Percentiles rank a stretch among this genome's conserved stretches.
phyloP scores from a whole-genome alignment of 2,329 filamentous ascomycete genomes.

The Diaporthe australafricana region DNA sequence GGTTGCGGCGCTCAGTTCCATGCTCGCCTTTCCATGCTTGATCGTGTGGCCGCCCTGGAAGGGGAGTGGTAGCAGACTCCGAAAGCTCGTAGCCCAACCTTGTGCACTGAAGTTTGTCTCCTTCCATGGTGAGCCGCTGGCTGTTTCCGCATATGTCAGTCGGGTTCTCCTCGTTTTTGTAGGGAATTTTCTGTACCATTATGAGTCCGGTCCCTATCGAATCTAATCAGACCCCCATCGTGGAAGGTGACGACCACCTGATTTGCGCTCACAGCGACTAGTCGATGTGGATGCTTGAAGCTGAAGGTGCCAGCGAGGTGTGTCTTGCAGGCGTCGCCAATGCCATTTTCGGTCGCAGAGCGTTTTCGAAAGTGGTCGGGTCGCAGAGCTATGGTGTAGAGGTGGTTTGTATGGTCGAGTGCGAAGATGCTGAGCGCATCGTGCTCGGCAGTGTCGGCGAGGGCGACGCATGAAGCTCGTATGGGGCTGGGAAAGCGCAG shows the following conservation, averaged over 20 bases:
- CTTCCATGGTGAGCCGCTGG: constrained; percentile 66
- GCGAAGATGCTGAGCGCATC: constrained; percentile 84
- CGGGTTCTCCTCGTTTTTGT: background rate
- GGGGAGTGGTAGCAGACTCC: constrained; percentile 74
- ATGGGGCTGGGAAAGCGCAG: constrained; percentile 82
- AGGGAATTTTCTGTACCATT: constrained; percentile 53
- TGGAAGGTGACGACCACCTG: constrained; percentile 85
- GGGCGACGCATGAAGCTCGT: constrained; percentile 80
- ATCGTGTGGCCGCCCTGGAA: constrained; percentile 75
- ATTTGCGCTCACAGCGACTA: constrained; percentile 79
- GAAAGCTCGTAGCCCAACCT: constrained; percentile 76
- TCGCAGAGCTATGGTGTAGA: constrained; percentile 86
- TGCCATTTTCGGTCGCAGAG: constrained; percentile 76
- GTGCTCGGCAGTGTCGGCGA: constrained; percentile 83
- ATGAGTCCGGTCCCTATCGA: constrained; percentile 69
- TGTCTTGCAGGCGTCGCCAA: constrained; percentile 82
- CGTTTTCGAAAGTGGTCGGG: constrained; percentile 83
- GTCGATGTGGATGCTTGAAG: constrained; percentile 83
- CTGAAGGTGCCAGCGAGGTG: constrained; percentile 79
- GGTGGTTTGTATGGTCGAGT: constrained; percentile 80
- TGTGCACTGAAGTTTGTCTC: constrained; percentile 81
- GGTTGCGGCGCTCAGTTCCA: constrained; percentile 76
- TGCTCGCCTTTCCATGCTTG: constrained; percentile 70
- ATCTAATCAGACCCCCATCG: constrained; percentile 79
- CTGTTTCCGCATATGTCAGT: constrained; percentile 12